Percentiles rank a stretch among this genome's conserved stretches.
Evolutionary conservation across 2,329 filamentous ascomycete genomes (phyloP).

Genomic region (Aspergillus floridensis): DNA sequence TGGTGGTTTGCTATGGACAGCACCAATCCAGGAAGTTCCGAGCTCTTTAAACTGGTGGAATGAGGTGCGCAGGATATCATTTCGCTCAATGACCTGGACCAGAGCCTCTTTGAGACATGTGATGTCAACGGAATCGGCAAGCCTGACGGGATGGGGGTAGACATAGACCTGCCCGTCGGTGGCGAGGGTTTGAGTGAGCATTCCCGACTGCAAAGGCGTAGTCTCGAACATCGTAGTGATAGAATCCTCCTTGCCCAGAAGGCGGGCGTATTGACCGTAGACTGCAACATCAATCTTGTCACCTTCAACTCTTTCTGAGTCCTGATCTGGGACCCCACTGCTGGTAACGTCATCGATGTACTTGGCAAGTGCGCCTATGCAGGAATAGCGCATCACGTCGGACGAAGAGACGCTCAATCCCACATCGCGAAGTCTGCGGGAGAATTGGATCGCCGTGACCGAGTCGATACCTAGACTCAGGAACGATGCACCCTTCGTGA

Average conservation of each 20-base stretch:
- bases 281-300: conserved; percentile 3
- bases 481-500: conserved; percentile 33
- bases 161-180: conserved; percentile 63
- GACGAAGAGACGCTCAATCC: conserved; percentile 32
- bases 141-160: conserved; percentile 63
- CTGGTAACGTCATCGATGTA: conserved; percentile 16
- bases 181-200: conserved; percentile 67
- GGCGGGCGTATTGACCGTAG: conserved; percentile 17
- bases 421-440: conserved; percentile 28
- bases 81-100: conserved; percentile 47
- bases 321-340: conserved; percentile 6
- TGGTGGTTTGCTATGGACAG: conserved; percentile 24
- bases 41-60: conserved; percentile 28
- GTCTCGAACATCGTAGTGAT: conserved; percentile 48
- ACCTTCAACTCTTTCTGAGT: not conserved
- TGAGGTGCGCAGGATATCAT: conserved; percentile 66
- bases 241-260: conserved; percentile 18
- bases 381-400: conserved; percentile 35
- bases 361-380: conserved; percentile 26
- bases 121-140: conserved; percentile 49
- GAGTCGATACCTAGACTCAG: conserved; percentile 34
- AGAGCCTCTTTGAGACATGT: conserved; percentile 56
- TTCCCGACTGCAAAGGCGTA: conserved; percentile 78
- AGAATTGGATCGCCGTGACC: conserved; percentile 34
- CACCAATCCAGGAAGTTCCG: conserved; percentile 26